phyloP scores from a whole-genome alignment of 2,329 filamentous ascomycete genomes.

The Macrophomina pseudophaseolina region DNA sequence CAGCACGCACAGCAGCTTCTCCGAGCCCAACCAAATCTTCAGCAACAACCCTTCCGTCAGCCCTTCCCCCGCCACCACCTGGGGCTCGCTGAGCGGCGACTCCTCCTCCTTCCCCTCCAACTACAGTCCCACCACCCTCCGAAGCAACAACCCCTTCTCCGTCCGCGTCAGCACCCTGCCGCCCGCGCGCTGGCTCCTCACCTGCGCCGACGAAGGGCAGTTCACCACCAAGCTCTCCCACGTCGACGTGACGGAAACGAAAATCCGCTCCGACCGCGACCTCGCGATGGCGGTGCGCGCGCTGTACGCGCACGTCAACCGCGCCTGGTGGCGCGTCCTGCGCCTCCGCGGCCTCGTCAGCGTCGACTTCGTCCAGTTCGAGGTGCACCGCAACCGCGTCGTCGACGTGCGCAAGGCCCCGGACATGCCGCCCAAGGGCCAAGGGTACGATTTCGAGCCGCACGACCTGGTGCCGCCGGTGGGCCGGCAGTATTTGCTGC shows the following conservation, averaged over 20 bases:
- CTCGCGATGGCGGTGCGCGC: constrained; percentile 41
- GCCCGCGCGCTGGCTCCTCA: constrained; percentile 43
- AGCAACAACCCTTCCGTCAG: constrained; percentile 34
- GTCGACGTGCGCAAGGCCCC: constrained; percentile 46
- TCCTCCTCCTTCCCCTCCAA: constrained; percentile 29
- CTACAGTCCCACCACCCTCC: constrained; percentile 35
- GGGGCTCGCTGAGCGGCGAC: constrained; percentile 32
- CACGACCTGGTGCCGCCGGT: constrained; percentile 47
- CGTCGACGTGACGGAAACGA: constrained; percentile 40
- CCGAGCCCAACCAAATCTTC: constrained; percentile 35
- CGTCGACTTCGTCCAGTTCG: constrained; percentile 47
- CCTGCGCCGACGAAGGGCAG: constrained; percentile 45
- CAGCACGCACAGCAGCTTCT: constrained; percentile 31
- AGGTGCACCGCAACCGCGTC: constrained; percentile 48
- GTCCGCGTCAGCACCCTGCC: constrained; percentile 32
- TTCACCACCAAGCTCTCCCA: constrained; percentile 46
- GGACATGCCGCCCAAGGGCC: constrained; percentile 39
- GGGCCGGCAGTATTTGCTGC: constrained; percentile 44
- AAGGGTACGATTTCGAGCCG: constrained; percentile 44
- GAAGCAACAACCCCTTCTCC: constrained; percentile 35
- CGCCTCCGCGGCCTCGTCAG: constrained; percentile 43
- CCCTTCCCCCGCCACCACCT: constrained; percentile 38
- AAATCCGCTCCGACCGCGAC: constrained; percentile 43
- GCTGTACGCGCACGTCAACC: constrained; percentile 43
- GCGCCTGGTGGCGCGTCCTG: constrained; percentile 39